Evolutionary conservation across 2,329 filamentous ascomycete genomes (phyloP).

Genomic region (Verticillium tricorpus): DNA sequence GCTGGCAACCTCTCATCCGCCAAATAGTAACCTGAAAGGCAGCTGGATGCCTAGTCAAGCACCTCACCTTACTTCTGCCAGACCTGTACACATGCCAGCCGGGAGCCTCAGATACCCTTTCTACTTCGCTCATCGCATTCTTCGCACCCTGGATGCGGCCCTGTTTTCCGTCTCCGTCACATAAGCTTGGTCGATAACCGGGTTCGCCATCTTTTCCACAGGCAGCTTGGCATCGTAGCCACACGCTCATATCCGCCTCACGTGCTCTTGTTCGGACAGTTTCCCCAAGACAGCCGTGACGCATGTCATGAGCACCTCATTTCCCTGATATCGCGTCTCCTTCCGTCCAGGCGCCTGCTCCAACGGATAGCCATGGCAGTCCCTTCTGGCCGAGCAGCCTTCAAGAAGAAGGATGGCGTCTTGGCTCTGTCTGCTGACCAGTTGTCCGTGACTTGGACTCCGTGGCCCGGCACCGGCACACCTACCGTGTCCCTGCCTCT

Average conservation of each 20-base stretch:
- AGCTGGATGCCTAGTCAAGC: background rate
- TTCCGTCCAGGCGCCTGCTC: background rate
- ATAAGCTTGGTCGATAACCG: too few species aligned
- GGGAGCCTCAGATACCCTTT: background rate
- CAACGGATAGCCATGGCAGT: conserved; percentile 40
- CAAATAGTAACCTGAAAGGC: background rate
- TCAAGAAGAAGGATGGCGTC: conserved; percentile 94
- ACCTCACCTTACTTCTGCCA: background rate
- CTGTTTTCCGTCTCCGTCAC: background rate
- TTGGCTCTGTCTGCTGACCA: conserved; percentile 71
- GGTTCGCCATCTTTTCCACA: background rate
- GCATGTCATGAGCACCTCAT: background rate
- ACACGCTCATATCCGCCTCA: background rate
- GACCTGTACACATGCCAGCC: background rate
- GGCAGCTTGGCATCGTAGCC: background rate
- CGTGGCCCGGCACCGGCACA: conserved; percentile 57
- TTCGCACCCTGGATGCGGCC: background rate
- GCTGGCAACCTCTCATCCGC: background rate
- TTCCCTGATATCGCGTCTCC: background rate
- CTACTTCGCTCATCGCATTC: background rate
- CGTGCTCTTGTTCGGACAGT: background rate
- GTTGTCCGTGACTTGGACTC: conserved; percentile 76
- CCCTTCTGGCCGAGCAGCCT: conserved; percentile 65
- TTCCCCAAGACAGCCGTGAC: background rate
- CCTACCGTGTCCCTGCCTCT: conserved; percentile 67